Evolutionary conservation across 805 yeast genomes (phyloP).

Genomic region (Sungouiozyma intestinalis): DNA sequence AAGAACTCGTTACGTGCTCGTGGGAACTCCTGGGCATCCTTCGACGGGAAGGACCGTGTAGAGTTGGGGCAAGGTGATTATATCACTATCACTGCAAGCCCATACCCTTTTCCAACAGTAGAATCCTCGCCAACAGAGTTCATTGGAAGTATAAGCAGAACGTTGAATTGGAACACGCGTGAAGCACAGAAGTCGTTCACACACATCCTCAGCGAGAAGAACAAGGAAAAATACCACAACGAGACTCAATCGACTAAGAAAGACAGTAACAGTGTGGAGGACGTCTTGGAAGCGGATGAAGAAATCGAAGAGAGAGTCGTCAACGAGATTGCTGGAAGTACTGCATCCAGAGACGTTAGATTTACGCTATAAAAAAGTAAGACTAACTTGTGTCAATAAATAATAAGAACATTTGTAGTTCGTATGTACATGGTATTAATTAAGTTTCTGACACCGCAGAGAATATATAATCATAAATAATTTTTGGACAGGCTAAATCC

Average conservation of each 20-base stretch:
- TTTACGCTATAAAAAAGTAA: neutral
- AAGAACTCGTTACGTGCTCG: conserved; percentile 76
- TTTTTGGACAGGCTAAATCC: too few species aligned
- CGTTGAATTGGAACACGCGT: conserved; percentile 88
- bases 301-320: conserved; percentile 1
- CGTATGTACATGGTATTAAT: neutral
- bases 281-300: neutral
- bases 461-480: neutral
- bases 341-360: neutral
- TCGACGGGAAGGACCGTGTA: conserved; percentile 84
- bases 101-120: conserved; percentile 91
- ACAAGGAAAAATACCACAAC: conserved; percentile 35
- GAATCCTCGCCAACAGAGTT: conserved; percentile 63
- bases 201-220: conserved; percentile 48
- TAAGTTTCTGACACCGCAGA: neutral
- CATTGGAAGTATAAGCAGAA: conserved; percentile 74
- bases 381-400: neutral
- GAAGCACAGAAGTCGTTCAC: conserved; percentile 78
- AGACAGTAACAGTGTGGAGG: neutral
- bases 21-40: conserved; percentile 93
- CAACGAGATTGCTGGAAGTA: neutral
- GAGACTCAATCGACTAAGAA: conserved; percentile 5
- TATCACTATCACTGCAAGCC: conserved; percentile 74
- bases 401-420: neutral
- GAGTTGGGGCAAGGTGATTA: conserved; percentile 78